Conservation (phyloP, 345 rosid genomes). For the Pistacia vera region DNA sequence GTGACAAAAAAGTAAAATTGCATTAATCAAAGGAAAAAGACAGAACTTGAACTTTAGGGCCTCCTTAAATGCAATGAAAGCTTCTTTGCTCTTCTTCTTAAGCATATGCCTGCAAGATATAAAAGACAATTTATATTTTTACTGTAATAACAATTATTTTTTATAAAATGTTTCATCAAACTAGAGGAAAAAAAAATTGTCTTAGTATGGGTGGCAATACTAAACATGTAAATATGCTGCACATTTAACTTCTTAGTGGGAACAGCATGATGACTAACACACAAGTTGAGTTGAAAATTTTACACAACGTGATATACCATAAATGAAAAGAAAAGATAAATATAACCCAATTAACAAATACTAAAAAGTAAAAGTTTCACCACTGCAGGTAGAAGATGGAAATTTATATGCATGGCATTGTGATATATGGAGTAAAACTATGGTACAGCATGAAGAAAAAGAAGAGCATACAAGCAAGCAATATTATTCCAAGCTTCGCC, state of each 20-base stretch:
- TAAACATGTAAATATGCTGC: neutral
- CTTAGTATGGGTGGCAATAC: neutral
- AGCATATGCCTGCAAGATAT: constrained; percentile 75
- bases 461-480: constrained; percentile 81
- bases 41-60: constrained; percentile 88
- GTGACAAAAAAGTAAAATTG: neutral
- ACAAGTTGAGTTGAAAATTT: neutral
- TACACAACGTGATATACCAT: neutral
- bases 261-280: neutral
- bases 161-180: neutral
- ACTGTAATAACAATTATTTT: neutral
- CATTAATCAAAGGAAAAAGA: constrained; percentile 21
- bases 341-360: neutral
- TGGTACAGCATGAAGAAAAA: neutral
- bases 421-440: neutral
- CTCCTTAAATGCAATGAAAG: constrained; percentile 92
- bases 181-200: neutral
- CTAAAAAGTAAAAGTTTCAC: neutral
- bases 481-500: constrained; percentile 99
- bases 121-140: neutral
- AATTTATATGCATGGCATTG: neutral
- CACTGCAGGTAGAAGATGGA: constrained; percentile 5
- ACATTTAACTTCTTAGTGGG: neutral
- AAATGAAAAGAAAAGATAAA: neutral
- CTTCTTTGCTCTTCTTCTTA: constrained; percentile 82